A percentile compares a stretch with the other conserved stretches of the same genome.
phyloP scores from a whole-genome alignment of 345 rosid genomes.

The Adansonia digitata region DNA sequence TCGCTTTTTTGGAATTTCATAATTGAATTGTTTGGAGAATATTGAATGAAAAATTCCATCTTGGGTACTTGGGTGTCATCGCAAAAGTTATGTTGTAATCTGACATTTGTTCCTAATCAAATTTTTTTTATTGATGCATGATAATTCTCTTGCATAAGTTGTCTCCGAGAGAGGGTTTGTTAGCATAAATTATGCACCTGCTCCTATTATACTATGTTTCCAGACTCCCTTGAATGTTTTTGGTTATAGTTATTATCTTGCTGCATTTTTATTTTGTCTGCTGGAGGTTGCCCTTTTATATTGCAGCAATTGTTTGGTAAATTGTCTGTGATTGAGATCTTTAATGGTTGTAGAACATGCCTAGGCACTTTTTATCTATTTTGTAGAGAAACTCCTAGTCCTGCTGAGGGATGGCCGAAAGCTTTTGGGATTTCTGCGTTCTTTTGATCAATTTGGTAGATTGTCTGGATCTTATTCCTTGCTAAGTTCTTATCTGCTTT shows the following conservation, averaged over 20 bases:
- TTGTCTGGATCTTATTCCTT: not conserved
- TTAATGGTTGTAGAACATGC: not conserved
- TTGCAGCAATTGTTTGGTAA: not conserved
- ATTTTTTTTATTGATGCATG: not conserved
- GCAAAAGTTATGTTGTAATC: not conserved
- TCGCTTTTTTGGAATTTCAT: not conserved
- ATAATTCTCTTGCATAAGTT: not conserved
- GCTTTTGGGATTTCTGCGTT: slow-evolving; percentile 83
- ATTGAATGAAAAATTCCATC: not conserved
- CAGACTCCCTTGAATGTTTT: not conserved
- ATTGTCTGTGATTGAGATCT: not conserved
- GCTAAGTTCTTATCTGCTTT: not conserved
- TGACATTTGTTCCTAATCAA: slow-evolving; percentile 1
- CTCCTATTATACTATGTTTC: not conserved
- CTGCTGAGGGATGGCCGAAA: slow-evolving; percentile 83
- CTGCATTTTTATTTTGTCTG: not conserved
- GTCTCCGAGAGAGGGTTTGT: not conserved
- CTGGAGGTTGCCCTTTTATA: not conserved
- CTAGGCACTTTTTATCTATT: not conserved
- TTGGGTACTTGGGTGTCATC: not conserved
- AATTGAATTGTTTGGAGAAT: not conserved
- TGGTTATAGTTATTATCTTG: not conserved
- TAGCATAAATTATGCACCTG: not conserved
- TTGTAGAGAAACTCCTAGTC: slow-evolving; percentile 80
- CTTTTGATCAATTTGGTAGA: slow-evolving; percentile 92